A percentile compares a stretch with the other conserved stretches of the same genome.
These are phyloP conservation scores for Lactifluus piperatus DNA, from an alignment of 768 basidiomycete genomes.

Conservation along the genomic window DNA sequence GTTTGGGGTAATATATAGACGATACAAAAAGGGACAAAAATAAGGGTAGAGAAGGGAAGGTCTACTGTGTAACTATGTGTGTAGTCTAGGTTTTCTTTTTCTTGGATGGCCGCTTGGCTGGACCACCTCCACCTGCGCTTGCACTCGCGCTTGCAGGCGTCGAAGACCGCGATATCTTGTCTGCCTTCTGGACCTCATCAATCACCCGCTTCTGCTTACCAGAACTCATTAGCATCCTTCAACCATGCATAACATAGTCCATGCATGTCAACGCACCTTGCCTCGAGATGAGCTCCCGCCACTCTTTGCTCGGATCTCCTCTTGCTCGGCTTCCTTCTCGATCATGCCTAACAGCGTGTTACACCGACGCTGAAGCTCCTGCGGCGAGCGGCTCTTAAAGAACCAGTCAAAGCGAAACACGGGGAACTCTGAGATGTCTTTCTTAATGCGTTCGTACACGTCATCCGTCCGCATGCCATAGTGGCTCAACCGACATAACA, in stretches of 20 bases:
- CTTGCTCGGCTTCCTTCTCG: slow-evolving; percentile 77
- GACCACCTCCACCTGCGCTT: slow-evolving; percentile 35
- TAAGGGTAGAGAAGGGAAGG: neutral
- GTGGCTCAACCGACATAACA: slow-evolving; percentile 81
- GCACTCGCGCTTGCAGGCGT: slow-evolving; percentile 45
- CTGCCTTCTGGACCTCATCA: slow-evolving; percentile 50
- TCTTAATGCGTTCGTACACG: slow-evolving; percentile 91
- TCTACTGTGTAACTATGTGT: neutral
- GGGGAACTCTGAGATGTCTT: slow-evolving; percentile 93
- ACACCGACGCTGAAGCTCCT: slow-evolving; percentile 82
- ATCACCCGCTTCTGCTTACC: slow-evolving; percentile 57
- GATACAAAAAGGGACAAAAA: neutral
- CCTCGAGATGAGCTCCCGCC: slow-evolving; percentile 37
- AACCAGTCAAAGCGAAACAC: slow-evolving; percentile 99
- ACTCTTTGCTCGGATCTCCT: slow-evolving; percentile 59
- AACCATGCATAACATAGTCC: neutral
- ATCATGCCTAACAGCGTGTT: slow-evolving; percentile 85
- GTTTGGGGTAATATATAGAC: neutral
- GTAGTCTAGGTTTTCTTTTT: slow-evolving; percentile 51
- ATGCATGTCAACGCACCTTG: slow-evolving; percentile 40
- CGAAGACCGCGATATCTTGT: slow-evolving; percentile 44
- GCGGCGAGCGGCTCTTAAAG: slow-evolving; percentile 86
- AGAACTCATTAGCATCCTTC: neutral
- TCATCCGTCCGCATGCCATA: slow-evolving; percentile 87
- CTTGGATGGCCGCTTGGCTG: slow-evolving; percentile 47